Conservation (phyloP, 495 filamentous ascomycete species). For the Daldinia childiae region DNA sequence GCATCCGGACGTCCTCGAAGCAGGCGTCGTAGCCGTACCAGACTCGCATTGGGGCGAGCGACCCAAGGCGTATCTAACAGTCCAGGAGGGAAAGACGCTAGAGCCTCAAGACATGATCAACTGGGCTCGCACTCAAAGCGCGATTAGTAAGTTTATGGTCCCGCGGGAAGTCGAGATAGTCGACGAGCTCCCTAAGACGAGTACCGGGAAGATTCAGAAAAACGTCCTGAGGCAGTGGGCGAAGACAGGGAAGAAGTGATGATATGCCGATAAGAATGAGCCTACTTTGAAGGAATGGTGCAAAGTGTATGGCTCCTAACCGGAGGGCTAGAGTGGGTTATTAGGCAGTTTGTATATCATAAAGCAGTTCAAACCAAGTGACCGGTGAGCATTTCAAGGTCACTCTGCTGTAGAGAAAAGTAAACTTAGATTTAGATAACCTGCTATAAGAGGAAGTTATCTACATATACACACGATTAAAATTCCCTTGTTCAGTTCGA, state of each 20-base stretch:
- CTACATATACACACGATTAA: neutral
- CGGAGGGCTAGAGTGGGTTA: neutral
- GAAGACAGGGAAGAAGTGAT: conserved; percentile 58
- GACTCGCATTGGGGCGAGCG: conserved; percentile 95
- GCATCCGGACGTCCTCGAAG: conserved; percentile 90
- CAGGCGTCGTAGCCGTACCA: conserved; percentile 86
- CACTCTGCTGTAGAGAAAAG: neutral
- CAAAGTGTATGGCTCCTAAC: neutral
- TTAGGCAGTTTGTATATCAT: neutral
- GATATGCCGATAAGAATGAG: neutral
- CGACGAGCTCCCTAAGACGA: conserved; percentile 90
- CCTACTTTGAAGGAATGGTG: neutral
- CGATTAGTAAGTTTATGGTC: conserved; percentile 94
- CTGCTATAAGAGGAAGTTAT: neutral
- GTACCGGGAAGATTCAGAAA: conserved; percentile 96
- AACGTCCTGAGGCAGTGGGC: conserved; percentile 91
- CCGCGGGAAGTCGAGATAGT: conserved; percentile 93
- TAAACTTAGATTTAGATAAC: neutral
- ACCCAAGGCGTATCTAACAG: conserved; percentile 92
- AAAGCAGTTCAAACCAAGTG: neutral
- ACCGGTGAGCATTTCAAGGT: neutral
- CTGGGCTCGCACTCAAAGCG: conserved; percentile 82
- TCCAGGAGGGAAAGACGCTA: conserved; percentile 69
- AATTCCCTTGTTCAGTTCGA: no score
- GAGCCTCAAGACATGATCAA: conserved; percentile 77